Evolutionary conservation across 257 asterid genomes (phyloP).

Genomic region (Penstemon davidsonii): DNA sequence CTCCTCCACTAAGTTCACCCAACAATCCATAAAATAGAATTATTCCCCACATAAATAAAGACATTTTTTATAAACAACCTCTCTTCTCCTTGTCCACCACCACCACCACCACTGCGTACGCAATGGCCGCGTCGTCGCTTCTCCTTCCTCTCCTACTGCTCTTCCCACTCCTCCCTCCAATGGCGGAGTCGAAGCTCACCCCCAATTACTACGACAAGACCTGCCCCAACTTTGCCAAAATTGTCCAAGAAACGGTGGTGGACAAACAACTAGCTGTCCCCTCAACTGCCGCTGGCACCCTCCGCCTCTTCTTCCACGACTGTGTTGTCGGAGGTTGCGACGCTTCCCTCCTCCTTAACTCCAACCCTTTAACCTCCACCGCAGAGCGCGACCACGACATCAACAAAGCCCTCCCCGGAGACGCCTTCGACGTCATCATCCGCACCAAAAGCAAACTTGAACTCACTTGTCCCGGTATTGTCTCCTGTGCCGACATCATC

Average conservation of each 20-base stretch:
- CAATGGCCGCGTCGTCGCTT: conserved; percentile 41
- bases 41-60: too few species aligned
- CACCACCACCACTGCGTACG: conserved; percentile 28
- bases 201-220: conserved; percentile 56
- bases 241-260: conserved; percentile 48
- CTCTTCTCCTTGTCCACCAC: conserved; percentile 22
- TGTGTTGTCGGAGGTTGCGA: conserved; percentile 91
- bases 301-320: conserved; percentile 92
- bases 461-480: conserved; percentile 73
- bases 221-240: conserved; percentile 60
- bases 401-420: conserved; percentile 81
- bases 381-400: conserved; percentile 73
- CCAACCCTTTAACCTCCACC: conserved; percentile 37
- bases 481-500: conserved; percentile 81
- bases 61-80: too few species aligned
- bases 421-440: conserved; percentile 63
- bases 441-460: conserved; percentile 75
- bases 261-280: conserved; percentile 73
- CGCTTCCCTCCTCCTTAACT: conserved; percentile 71
- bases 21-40: too few species aligned
- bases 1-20: too few species aligned
- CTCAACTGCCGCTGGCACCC: conserved; percentile 80
- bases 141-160: conserved; percentile 31
- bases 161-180: conserved; percentile 30
- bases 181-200: conserved; percentile 43